Base-by-base conservation (phyloP, 352 stramenopile genomes). In the Pythium rhizo-oryzae region DNA sequence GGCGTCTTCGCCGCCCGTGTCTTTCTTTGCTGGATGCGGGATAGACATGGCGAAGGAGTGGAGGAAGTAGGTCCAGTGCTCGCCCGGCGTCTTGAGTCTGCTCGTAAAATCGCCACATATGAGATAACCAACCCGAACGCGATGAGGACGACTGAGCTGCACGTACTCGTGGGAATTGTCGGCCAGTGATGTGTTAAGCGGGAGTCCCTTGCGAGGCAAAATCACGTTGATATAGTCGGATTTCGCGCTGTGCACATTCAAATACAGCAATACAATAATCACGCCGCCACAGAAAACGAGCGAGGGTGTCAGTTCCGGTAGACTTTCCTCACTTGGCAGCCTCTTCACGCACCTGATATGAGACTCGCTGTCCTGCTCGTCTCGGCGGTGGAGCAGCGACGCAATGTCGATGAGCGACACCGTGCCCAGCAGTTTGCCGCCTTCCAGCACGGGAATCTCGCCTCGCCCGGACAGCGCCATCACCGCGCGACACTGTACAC, bases 201-300 rank as follows among this genome's bases (percentile, higher is more conserved):
- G 90, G 3, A 97, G 70, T 16, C 89, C 90, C 60, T 87, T 92
- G 62, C 89, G 82, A 33, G 87, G 81, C 35, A 91, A 74, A 59
- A 97, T 95, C 35, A 96, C 68, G 63, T 92, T 92, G 64, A 97
- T 94, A 67, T 94, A 97, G 60, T 92, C 87, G 49, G 92, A 94
- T 68, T 97, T 97, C 59, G 88, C 91, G 59, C 91, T 95, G 46
- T 59, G 37, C 60, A 59, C 16, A 67, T 33, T 51, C 43, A 67
- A 33, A 33, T 33, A 33, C 28, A 33, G 28, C 28, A 6, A 33
- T 7, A 33, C 28, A 33, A 33, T 7, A 33, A 33, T 33, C 28
- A 33, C 28, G 28, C 28, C 28, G 28, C 28, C 28, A 33, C 28
- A 33, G 28, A 33, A 2, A 33, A 33, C 28, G 28, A 33, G n/a